phyloP scores from a whole-genome alignment of 495 filamentous ascomycete genomes.

The Pyronema omphalodes region DNA sequence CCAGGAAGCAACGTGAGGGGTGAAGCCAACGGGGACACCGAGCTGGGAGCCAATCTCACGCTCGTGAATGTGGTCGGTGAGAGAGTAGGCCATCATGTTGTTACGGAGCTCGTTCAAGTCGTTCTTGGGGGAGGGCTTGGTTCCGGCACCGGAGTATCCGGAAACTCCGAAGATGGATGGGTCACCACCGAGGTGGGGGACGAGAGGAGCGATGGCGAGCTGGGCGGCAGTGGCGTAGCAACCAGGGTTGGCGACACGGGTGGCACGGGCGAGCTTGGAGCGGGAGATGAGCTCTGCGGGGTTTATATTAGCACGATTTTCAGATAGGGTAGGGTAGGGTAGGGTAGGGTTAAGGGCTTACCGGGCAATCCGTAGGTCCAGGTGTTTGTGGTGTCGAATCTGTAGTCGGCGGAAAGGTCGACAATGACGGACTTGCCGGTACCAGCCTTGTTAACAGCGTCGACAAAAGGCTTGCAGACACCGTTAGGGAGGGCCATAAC shows the following conservation, averaged over 20 bases:
- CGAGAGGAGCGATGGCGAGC: constrained; percentile 68
- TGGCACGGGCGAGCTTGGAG: constrained; percentile 59
- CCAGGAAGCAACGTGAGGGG: constrained; percentile 91
- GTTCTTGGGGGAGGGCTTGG: constrained; percentile 91
- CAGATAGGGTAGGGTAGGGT: no score
- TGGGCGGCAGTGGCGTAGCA: constrained; percentile 97
- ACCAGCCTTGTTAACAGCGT: constrained; percentile 59
- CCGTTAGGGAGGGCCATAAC: constrained; percentile 97
- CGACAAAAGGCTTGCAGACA: constrained; percentile 89
- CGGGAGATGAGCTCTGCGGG: constrained; percentile 56
- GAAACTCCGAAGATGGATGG: constrained; percentile 86
- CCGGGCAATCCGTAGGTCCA: constrained; percentile 90
- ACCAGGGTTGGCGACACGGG: constrained; percentile 81
- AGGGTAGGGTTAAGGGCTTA: background rate
- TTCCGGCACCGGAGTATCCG: constrained; percentile 90
- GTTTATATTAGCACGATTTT: background rate
- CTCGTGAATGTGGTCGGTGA: constrained; percentile 96
- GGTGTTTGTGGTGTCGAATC: constrained; percentile 48
- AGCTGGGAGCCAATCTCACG: constrained; percentile 70
- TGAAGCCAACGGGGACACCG: constrained; percentile 61
- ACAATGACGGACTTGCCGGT: constrained; percentile 64
- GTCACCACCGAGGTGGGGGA: constrained; percentile 57
- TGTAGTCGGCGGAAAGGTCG: constrained; percentile 88
- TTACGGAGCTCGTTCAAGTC: constrained; percentile 69
- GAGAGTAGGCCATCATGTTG: constrained; percentile 82